phyloP scores from a whole-genome alignment of 495 filamentous ascomycete species.

The Hypoxylon perforatum region DNA sequence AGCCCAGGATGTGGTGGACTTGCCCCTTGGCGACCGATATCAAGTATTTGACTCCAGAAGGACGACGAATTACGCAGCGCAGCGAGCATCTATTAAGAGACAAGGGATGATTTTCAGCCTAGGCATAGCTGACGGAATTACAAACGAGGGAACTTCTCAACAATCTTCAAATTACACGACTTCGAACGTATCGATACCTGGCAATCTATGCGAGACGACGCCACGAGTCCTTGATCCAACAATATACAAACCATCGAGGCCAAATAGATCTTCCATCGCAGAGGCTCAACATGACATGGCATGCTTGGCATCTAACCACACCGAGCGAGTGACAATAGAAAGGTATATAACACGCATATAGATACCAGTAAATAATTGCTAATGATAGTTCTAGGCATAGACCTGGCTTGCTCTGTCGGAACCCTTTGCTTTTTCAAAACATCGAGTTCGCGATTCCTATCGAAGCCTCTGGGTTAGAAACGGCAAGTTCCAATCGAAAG shows the following conservation, averaged over 20 bases:
- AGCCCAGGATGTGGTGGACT: background rate
- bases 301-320: background rate
- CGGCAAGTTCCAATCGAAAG: conserved; percentile 36
- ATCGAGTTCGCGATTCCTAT: conserved; percentile 37
- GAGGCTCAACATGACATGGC: background rate
- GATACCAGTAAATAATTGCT: background rate
- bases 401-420: conserved; percentile 1
- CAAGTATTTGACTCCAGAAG: background rate
- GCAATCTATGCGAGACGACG: background rate
- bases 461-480: conserved; percentile 15
- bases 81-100: conserved; percentile 32
- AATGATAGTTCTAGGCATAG: conserved; percentile 14
- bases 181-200: conserved; percentile 4
- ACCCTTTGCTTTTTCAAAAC: conserved; percentile 38
- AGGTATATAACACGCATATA: conserved; percentile 2
- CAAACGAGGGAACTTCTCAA: background rate
- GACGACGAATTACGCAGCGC: background rate
- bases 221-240: conserved; percentile 11
- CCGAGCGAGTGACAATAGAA: conserved; percentile 3
- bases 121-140: background rate
- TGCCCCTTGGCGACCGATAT: background rate
- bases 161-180: conserved; percentile 16
- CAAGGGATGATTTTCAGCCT: conserved; percentile 34
- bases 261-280: background rate
- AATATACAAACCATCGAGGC: background rate